A percentile compares a stretch with the other conserved stretches of the same genome.
These are phyloP conservation scores for Nasturtium officinale DNA, from an alignment of 345 rosid species.

Conservation along the genomic window DNA sequence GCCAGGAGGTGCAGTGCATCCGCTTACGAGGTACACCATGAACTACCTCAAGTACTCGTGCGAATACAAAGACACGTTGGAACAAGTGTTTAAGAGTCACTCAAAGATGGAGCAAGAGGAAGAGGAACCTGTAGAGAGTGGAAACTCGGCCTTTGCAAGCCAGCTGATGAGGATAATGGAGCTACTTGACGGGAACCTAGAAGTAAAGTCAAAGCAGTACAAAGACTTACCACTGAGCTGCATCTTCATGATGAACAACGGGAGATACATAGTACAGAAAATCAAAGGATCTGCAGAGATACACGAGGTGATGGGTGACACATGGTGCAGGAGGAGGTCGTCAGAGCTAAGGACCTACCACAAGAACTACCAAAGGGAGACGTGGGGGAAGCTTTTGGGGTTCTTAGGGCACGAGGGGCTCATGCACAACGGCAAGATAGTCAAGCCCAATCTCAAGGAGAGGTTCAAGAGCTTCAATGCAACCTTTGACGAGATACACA, in stretches of 20 bases:
- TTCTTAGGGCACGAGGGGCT: constrained; percentile 74
- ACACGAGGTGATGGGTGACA: constrained; percentile 61
- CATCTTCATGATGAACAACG: constrained; percentile 98
- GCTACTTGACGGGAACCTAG: constrained; percentile 62
- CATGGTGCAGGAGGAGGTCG: constrained; percentile 75
- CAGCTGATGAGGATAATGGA: constrained; percentile 73
- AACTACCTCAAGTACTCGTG: constrained; percentile 75
- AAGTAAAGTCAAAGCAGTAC: constrained; percentile 69
- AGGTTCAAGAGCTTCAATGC: constrained; percentile 83
- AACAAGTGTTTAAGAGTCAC: constrained; percentile 79
- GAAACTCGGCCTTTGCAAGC: constrained; percentile 46
- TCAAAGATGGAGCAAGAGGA: constrained; percentile 72
- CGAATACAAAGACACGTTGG: constrained; percentile 74
- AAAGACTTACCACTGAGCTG: constrained; percentile 61
- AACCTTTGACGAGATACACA: constrained; percentile 87
- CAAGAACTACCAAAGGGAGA: constrained; percentile 80
- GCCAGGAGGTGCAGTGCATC: constrained; percentile 93
- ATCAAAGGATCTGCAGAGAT: constrained; percentile 72
- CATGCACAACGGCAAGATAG: constrained; percentile 67
- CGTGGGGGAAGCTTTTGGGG: constrained; percentile 73
- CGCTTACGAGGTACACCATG: constrained; percentile 83
- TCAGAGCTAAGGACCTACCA: constrained; percentile 77
- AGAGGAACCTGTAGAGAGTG: constrained; percentile 28
- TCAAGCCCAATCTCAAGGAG: constrained; percentile 80
- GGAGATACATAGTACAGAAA: constrained; percentile 86